Base-by-base conservation (phyloP, 768 basidiomycete genomes). In the Lactarius deliciosus region DNA sequence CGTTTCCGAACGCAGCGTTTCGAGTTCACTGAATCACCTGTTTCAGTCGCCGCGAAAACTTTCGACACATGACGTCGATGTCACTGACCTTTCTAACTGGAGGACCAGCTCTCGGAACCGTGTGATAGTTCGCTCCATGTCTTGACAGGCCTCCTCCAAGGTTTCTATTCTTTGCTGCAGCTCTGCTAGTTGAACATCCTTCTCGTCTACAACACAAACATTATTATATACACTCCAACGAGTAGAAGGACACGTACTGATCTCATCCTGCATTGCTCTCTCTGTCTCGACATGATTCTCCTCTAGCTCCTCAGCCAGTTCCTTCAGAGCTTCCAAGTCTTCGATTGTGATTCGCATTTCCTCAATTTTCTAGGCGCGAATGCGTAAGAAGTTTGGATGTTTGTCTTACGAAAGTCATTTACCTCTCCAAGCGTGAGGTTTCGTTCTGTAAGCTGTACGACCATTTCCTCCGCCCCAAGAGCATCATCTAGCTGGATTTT, bases 291-390 rank as follows among this genome's bases (percentile, higher is more conserved):
- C 75, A 69, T 98, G 96, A 72, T 93, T 95, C 77, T 98, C 96
- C 76, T 98, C 97, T 3, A 99, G 83, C 77, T 99, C 97, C 68
- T 99, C 96, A 64, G 90, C 94, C 57, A 99, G 88, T 73, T 98
- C 97, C 74, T 96, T 92, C 50, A 99, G 85, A 13, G 95, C 87
- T 74, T 99, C 97, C 4, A 98, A 86, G 72, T 99, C 97, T 75
- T 98, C 96, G 63, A 98, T 94, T 0, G 92, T 92, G 63, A 93
- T 89, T 15, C 94, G 86, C 91, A 98, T 96, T 77, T 98, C 95
- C 75, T 98, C 97, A 70, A 98, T 94, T 86, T 95, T 96, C 92
- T 96, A 72, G 5, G 54, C 30, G 50, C 30, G 28, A 28, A 11
- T 36, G 15, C 4, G 32, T 57, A 30, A 36, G 25, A 55, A 60